A percentile compares a stretch with the other conserved stretches of the same genome.
Evolutionary conservation across 495 filamentous ascomycete genomes (phyloP).

Genomic region (Hypoxylon trugodes): DNA sequence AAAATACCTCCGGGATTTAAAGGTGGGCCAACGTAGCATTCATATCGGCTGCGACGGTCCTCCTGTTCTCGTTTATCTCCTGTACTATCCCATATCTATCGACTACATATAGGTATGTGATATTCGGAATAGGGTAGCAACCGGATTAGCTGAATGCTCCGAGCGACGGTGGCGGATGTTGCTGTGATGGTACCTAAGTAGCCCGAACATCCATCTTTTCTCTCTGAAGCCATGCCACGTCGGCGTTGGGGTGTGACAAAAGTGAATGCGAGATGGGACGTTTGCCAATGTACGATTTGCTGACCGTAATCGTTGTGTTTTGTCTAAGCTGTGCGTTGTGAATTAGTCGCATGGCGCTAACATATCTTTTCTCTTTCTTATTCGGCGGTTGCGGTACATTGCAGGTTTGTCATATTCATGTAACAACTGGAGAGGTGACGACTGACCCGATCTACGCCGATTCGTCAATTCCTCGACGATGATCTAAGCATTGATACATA

Average conservation of each 20-base stretch:
- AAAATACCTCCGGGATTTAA: neutral
- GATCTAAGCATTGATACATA: slow-evolving; percentile 32
- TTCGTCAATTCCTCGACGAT: slow-evolving; percentile 28
- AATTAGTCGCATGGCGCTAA: slow-evolving; percentile 14
- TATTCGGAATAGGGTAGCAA: slow-evolving; percentile 11
- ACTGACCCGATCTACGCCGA: slow-evolving; percentile 33
- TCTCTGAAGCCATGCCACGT: neutral
- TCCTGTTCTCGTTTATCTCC: slow-evolving; percentile 5
- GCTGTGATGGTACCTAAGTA: neutral
- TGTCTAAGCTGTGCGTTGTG: slow-evolving; percentile 2
- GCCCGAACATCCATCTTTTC: too few relatives aligned
- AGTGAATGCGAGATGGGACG: slow-evolving; percentile 9
- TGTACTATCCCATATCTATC: slow-evolving; percentile 34
- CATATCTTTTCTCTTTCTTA: slow-evolving; percentile 15
- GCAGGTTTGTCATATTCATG: slow-evolving; percentile 6
- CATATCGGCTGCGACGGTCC: slow-evolving; percentile 16
- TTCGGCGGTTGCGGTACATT: slow-evolving; percentile 9
- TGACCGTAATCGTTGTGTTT: slow-evolving; percentile 26
- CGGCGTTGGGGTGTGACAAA: slow-evolving; percentile 7
- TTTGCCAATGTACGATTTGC: slow-evolving; percentile 21
- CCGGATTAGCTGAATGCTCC: slow-evolving; percentile 9
- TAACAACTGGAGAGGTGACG: slow-evolving; percentile 15
- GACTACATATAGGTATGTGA: slow-evolving; percentile 11
- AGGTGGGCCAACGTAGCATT: neutral
- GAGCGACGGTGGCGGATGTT: slow-evolving; percentile 1